phyloP scores from a whole-genome alignment of 257 asterid genomes.

The Plantago major region DNA sequence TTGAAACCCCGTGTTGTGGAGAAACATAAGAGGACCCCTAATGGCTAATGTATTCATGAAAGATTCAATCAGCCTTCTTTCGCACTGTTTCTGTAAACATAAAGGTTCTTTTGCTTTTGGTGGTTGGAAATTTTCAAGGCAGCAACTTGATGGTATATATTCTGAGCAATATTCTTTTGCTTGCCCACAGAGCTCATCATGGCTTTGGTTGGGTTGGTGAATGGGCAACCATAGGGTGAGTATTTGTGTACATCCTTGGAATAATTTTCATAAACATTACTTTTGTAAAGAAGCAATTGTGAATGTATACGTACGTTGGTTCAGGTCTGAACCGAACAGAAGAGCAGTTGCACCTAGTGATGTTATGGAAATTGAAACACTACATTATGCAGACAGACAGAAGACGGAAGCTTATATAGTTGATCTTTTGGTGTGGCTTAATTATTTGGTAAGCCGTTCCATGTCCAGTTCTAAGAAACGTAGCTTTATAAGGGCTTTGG shows the following conservation, averaged over 20 bases:
- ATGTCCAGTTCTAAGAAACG: constrained; percentile 21
- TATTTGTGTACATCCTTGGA: neutral
- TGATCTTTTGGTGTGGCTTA: constrained; percentile 66
- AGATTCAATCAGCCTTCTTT: too few relatives aligned
- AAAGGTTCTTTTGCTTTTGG: too few relatives aligned
- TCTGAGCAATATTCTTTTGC: constrained; percentile 8
- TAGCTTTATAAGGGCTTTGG: constrained; percentile 31
- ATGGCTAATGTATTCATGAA: neutral
- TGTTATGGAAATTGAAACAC: constrained; percentile 64
- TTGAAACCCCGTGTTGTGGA: neutral
- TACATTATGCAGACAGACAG: constrained; percentile 64
- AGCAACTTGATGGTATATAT: neutral
- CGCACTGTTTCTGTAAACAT: too few relatives aligned
- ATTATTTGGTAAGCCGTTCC: constrained; percentile 46
- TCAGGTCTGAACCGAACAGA: constrained; percentile 51
- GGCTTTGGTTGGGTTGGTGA: constrained; percentile 97
- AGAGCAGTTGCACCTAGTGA: constrained; percentile 41
- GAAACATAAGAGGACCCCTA: neutral
- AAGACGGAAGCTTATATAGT: constrained; percentile 56
- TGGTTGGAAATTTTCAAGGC: too few relatives aligned
- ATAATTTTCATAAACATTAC: neutral
- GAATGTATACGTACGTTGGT: constrained; percentile 9
- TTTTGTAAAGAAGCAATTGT: constrained; percentile 1
- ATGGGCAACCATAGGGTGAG: constrained; percentile 81
- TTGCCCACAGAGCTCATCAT: constrained; percentile 59